Conservation (phyloP, 2,329 filamentous ascomycete genomes). For the Cercospora sp. region DNA sequence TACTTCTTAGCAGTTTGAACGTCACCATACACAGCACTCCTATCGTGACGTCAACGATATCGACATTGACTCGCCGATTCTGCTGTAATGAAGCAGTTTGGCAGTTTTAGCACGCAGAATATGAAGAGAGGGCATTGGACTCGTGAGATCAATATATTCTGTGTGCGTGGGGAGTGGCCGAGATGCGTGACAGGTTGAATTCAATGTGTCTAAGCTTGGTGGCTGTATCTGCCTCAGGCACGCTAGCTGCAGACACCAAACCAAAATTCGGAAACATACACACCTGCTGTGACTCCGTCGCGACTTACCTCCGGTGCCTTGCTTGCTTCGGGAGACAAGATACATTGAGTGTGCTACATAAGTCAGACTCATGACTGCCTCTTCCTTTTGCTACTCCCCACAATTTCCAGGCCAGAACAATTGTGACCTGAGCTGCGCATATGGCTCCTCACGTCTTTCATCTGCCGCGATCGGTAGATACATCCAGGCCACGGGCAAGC, state of each 20-base stretch:
- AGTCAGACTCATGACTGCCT: not conserved
- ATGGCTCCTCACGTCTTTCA: not conserved
- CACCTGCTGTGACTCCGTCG: not conserved
- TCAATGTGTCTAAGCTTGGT: not conserved
- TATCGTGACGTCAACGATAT: constrained; percentile 13
- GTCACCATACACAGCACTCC: not conserved
- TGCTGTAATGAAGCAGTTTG: too few relatives aligned
- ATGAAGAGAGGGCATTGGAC: too few relatives aligned
- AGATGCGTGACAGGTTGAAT: not conserved
- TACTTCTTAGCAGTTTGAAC: constrained; percentile 1
- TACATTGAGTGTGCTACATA: not conserved
- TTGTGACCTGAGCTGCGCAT: not conserved
- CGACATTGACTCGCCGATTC: not conserved
- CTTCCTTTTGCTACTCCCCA: not conserved
- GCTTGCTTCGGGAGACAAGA: not conserved
- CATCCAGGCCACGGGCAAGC: not conserved
- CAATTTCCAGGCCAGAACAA: not conserved
- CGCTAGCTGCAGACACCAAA: not conserved
- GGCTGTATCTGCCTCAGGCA: not conserved
- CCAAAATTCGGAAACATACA: not conserved
- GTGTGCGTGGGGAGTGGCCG: not conserved
- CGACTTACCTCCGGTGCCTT: not conserved
- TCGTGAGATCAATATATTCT: not conserved
- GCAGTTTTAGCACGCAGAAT: not conserved
- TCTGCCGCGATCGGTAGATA: not conserved